These are phyloP conservation scores for Agrostemma githago DNA, from an alignment of 148 eudicot genomes.

Conservation along the genomic window DNA sequence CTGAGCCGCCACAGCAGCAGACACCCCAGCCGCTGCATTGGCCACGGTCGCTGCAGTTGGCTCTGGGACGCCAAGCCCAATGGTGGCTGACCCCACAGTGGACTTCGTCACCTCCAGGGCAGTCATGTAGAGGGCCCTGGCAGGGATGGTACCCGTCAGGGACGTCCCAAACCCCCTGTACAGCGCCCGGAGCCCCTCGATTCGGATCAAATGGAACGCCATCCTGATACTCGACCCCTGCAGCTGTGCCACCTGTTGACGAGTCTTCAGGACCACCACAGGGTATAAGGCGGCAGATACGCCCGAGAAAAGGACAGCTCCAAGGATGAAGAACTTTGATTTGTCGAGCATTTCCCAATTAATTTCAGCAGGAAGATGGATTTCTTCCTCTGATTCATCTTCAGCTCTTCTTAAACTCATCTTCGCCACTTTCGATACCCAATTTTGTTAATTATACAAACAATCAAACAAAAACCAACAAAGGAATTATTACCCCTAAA, in stretches of 20 bases:
- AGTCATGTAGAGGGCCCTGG: slow-evolving; percentile 77
- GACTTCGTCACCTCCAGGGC: slow-evolving; percentile 85
- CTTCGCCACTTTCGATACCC: slow-evolving; percentile 28
- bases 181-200: slow-evolving; percentile 59
- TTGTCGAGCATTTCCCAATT: slow-evolving; percentile 92
- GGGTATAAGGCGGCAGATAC: slow-evolving; percentile 77
- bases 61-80: slow-evolving; percentile 52
- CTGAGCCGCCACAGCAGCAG: slow-evolving; percentile 88
- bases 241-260: slow-evolving; percentile 64
- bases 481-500: slow-evolving; percentile 12
- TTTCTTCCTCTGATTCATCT: slow-evolving; percentile 54
- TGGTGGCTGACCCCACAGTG: slow-evolving; percentile 50
- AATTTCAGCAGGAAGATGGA: slow-evolving; percentile 74
- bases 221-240: slow-evolving; percentile 38
- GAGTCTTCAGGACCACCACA: slow-evolving; percentile 65
- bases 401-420: slow-evolving; percentile 79
- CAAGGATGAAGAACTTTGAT: slow-evolving; percentile 74
- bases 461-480: slow-evolving; percentile 7
- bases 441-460: neutral
- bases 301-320: slow-evolving; percentile 82
- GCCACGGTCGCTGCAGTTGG: slow-evolving; percentile 59
- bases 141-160: slow-evolving; percentile 74
- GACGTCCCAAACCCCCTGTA: slow-evolving; percentile 88
- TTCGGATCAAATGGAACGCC: slow-evolving; percentile 31
- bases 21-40: slow-evolving; percentile 70